Evolutionary conservation across 2,329 filamentous ascomycete species (phyloP).

Genomic region (Fusarium napiforme): DNA sequence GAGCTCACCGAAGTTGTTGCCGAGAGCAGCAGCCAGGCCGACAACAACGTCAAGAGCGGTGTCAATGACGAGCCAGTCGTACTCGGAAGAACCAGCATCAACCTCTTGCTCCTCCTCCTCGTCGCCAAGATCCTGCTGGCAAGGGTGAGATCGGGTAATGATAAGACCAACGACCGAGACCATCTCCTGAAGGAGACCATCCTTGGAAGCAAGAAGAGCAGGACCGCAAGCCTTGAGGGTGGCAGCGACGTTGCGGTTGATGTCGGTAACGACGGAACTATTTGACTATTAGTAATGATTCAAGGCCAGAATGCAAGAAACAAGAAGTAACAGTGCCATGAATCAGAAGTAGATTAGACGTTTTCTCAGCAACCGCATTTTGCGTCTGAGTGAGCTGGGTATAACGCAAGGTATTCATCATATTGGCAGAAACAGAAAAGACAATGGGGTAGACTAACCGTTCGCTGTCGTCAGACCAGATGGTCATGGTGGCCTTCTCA

Average conservation of each 20-base stretch:
- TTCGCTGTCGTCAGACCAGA: constrained; percentile 92
- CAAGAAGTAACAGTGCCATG: constrained; percentile 41
- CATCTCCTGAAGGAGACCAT: constrained; percentile 76
- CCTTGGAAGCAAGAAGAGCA: constrained; percentile 79
- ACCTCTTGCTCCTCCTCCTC: constrained; percentile 81
- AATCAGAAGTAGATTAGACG: constrained; percentile 60
- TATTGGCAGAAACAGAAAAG: constrained; percentile 52
- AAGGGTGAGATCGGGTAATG: constrained; percentile 90
- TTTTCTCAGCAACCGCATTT: constrained; percentile 89
- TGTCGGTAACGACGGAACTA: constrained; percentile 90
- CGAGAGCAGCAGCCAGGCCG: constrained; percentile 84
- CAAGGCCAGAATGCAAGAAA: constrained; percentile 34
- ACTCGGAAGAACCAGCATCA: constrained; percentile 85
- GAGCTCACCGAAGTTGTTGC: constrained; percentile 82
- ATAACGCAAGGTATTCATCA: constrained; percentile 94
- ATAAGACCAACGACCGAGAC: constrained; percentile 80
- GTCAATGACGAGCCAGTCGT: constrained; percentile 97
- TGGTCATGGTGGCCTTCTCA: constrained; percentile 81
- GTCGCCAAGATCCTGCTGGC: constrained; percentile 88
- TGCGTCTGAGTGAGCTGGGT: constrained; percentile 99
- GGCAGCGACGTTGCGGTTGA: constrained; percentile 92
- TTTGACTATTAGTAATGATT: constrained; percentile 55
- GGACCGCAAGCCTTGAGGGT: constrained; percentile 93
- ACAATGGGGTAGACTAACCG: constrained; percentile 72
- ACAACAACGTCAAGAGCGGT: constrained; percentile 92